These are phyloP conservation scores for Phytophthora pluvialis DNA, from an alignment of 352 stramenopile species.

Conservation along the genomic window DNA sequence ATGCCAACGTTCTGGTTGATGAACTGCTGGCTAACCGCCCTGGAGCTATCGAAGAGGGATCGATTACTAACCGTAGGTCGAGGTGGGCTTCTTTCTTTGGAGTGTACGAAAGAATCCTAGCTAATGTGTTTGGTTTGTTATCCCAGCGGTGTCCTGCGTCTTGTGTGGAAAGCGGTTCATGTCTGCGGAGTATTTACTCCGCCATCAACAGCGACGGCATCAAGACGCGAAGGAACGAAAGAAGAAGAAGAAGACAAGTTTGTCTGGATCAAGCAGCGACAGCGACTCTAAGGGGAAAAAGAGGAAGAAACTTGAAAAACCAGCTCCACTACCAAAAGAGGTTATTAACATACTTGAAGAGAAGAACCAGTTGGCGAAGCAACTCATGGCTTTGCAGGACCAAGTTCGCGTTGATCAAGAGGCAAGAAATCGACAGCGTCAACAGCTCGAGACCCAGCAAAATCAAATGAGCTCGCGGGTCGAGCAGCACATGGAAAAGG, in stretches of 20 bases:
- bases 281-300: constrained; percentile 34
- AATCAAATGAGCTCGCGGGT: constrained; percentile 55
- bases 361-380: constrained; percentile 62
- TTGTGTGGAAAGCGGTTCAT: constrained; percentile 83
- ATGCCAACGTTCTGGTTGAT: constrained; percentile 45
- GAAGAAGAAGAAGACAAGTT: constrained; percentile 32
- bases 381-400: constrained; percentile 63
- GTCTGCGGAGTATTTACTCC: constrained; percentile 72
- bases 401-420: constrained; percentile 63
- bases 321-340: constrained; percentile 40
- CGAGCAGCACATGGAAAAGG: constrained; percentile 61
- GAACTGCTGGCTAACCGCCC: constrained; percentile 33
- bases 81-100: not conserved
- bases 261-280: constrained; percentile 24
- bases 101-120: not conserved
- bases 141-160: constrained; percentile 55
- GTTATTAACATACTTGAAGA: constrained; percentile 57
- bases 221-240: constrained; percentile 30
- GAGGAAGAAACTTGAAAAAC: constrained; percentile 29
- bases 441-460: constrained; percentile 59
- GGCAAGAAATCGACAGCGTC: constrained; percentile 46
- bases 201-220: constrained; percentile 74
- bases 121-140: not conserved
- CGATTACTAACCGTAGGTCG: constrained; percentile 38
- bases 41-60: constrained; percentile 25